Conservation (phyloP, 371 early-diverging fungal genomes). For the Lichtheimia ornata region DNA sequence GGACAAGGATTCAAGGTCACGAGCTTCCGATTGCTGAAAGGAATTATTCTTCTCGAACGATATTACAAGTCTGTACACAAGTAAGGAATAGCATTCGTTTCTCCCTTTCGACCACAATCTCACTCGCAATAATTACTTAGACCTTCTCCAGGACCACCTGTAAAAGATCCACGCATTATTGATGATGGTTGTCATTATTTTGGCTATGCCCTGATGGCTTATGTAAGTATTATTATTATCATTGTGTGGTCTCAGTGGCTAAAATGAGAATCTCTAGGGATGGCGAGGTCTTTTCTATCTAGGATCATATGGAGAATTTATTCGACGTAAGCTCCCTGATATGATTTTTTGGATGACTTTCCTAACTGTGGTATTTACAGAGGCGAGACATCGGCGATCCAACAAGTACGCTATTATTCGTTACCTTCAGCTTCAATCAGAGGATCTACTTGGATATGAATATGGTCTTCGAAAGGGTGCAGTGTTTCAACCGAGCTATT, state of each 20-base stretch:
- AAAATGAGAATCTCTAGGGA: conserved; percentile 22
- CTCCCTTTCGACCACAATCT: too few species aligned
- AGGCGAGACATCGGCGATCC: conserved; percentile 43
- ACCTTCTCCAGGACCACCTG: conserved; percentile 8
- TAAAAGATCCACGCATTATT: conserved; percentile 16
- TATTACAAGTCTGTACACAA: conserved; percentile 19
- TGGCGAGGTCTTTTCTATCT: conserved; percentile 53
- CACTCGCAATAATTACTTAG: background rate
- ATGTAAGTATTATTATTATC: conserved; percentile 16
- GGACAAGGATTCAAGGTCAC: conserved; percentile 60
- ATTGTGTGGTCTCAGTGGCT: background rate
- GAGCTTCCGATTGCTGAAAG: conserved; percentile 19
- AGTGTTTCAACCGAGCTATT: conserved; percentile 83
- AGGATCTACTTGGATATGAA: conserved; percentile 79
- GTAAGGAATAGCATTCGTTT: conserved; percentile 6
- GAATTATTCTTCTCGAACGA: conserved; percentile 18
- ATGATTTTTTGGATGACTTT: background rate
- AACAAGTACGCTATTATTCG: conserved; percentile 71
- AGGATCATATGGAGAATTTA: conserved; percentile 53
- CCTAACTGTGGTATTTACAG: conserved; percentile 2
- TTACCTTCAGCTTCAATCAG: conserved; percentile 65
- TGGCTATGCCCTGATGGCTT: conserved; percentile 29
- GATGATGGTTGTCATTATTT: conserved; percentile 31
- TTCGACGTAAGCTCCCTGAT: conserved; percentile 29
- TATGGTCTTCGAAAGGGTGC: conserved; percentile 65